These are phyloP conservation scores for Toxoplasma gondii DNA, from an alignment of 169 alveolate genomes.

Conservation along the genomic window DNA sequence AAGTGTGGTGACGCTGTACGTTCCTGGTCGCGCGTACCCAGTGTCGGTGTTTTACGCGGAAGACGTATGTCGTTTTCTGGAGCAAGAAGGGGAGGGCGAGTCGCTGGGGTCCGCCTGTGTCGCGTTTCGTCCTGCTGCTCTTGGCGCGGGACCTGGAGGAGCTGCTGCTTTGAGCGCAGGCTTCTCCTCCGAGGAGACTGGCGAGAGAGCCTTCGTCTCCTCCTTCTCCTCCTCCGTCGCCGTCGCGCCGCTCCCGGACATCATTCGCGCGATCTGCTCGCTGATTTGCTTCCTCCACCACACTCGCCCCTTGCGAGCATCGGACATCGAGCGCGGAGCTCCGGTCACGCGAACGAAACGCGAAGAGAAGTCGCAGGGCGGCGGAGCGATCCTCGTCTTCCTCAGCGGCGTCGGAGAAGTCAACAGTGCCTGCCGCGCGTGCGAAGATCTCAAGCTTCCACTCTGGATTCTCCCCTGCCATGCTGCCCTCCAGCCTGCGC, in stretches of 20 bases:
- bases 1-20: conserved; percentile 76
- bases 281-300: not conserved
- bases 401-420: conserved; percentile 95
- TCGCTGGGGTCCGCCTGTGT: not conserved
- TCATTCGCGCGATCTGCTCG: not conserved
- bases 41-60: conserved; percentile 93
- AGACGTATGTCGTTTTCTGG: conserved; percentile 88
- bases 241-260: not conserved
- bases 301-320: not conserved
- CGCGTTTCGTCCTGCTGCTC: not conserved
- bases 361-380: conserved; percentile 18
- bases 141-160: conserved; percentile 70
- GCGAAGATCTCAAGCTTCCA: conserved; percentile 80
- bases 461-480: conserved; percentile 92
- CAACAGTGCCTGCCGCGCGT: conserved; percentile 77
- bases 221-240: not conserved
- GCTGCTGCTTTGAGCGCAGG: too few relatives aligned
- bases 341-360: not conserved
- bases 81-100: not conserved
- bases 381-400: conserved; percentile 93
- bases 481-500: conserved; percentile 94
- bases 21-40: conserved; percentile 99
- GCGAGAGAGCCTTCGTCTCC: not conserved
- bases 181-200: not conserved
- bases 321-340: not conserved